Evolutionary conservation across 768 basidiomycete genomes (phyloP).

Genomic region (Auriscalpium microsporum): DNA sequence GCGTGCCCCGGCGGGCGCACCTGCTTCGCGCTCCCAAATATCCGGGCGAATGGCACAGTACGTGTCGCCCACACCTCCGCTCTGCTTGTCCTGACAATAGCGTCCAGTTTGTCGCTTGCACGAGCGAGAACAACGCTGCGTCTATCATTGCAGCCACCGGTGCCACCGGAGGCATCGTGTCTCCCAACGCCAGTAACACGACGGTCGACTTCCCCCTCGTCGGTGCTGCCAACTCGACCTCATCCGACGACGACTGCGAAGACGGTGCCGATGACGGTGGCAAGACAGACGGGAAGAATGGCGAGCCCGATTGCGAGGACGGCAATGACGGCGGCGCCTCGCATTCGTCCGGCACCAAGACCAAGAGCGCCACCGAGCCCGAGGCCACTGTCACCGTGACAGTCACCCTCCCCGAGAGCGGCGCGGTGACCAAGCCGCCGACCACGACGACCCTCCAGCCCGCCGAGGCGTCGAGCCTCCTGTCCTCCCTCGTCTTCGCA

Average conservation of each 20-base stretch:
- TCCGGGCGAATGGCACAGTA: conserved; percentile 39
- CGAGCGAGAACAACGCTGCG: conserved; percentile 38
- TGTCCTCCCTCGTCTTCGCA: conserved; percentile 29
- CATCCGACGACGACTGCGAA: background rate
- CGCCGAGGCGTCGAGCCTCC: conserved; percentile 31
- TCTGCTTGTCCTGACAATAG: background rate
- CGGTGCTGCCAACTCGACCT: conserved; percentile 2
- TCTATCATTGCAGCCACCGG: conserved; percentile 40
- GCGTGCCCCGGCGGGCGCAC: conserved; percentile 28
- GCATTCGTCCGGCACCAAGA: conserved; percentile 23
- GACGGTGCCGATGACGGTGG: background rate
- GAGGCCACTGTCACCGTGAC: conserved; percentile 22
- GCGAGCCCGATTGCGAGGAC: background rate
- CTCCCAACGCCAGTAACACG: conserved; percentile 17
- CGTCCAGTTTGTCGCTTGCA: conserved; percentile 41
- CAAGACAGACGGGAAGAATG: background rate
- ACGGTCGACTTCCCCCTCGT: conserved; percentile 16
- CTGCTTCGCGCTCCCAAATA: conserved; percentile 48
- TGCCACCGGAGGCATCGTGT: conserved; percentile 33
- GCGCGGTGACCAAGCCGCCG: conserved; percentile 22
- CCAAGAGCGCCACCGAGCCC: conserved; percentile 19
- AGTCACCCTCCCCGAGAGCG: conserved; percentile 8
- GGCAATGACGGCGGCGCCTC: background rate
- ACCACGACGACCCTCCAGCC: conserved; percentile 37
- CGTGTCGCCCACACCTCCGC: background rate